These are phyloP conservation scores for Thuidium tamariscinum DNA, from an alignment of 225 moss, liverwort and hornwort species.

Conservation along the genomic window DNA sequence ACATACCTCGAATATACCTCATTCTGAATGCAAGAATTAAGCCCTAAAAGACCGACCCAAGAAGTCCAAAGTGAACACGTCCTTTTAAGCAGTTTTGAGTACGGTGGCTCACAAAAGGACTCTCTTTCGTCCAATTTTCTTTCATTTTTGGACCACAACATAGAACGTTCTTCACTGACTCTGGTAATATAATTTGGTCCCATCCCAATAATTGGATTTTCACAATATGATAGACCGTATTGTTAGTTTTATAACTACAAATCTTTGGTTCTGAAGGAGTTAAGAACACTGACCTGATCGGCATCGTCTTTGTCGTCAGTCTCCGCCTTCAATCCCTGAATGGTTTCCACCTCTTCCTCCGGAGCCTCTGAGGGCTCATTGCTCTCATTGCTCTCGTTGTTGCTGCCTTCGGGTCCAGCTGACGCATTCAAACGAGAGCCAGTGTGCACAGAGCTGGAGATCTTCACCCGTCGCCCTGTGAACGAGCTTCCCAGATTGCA, in stretches of 20 bases:
- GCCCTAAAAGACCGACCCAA: too few species aligned
- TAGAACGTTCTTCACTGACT: background rate
- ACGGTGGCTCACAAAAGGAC: background rate
- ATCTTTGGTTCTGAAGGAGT: background rate
- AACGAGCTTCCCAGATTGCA: background rate
- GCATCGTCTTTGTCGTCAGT: background rate
- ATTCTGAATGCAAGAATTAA: background rate
- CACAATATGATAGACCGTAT: background rate
- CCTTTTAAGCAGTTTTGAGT: background rate
- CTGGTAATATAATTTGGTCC: background rate
- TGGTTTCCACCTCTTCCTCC: background rate
- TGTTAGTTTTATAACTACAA: background rate
- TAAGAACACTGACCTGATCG: slow-evolving; percentile 1
- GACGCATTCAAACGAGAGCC: slow-evolving; percentile 6
- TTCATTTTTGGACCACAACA: background rate
- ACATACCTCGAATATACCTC: background rate
- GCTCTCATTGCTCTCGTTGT: background rate
- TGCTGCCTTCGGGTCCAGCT: background rate
- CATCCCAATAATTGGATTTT: background rate
- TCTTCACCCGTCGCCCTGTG: background rate
- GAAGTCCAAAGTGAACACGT: background rate
- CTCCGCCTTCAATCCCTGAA: slow-evolving; percentile 3
- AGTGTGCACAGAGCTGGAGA: background rate
- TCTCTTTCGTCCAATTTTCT: background rate
- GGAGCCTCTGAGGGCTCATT: background rate